Base-by-base conservation (phyloP, 257 asterid genomes). In the Scutellaria barbata region DNA sequence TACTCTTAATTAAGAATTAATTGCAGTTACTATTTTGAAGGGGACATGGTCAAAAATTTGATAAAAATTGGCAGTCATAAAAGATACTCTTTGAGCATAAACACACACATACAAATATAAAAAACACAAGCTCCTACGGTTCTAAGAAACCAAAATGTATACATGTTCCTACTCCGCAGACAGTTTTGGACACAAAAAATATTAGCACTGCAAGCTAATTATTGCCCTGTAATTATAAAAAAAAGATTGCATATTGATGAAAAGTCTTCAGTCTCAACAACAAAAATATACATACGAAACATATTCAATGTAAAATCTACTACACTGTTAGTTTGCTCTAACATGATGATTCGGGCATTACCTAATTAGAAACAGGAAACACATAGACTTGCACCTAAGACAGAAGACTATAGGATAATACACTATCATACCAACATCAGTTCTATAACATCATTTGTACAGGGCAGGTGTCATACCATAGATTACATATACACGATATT, bases 401-500 rank as follows among this genome's bases (percentile, higher is more conserved):
- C 30, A 65, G 22, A 33, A 14, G 46, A 35, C 8, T 16, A n/a
- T 5, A 18, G 11, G 22, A 35, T 8, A 37, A 9, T 3, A 13
- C 63, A 53, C 10, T 20, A 53, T 7, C 16, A 52, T 13, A 40
- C 10, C 22, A 17, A 3, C 18, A 40, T 22, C 42, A 66, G 11
- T 1, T 8, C 4, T 5, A 10, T 9, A 66, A 33, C 1, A 33
- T 30, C 45, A 25, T 41, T 41, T 47, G 59, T 46, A 65, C 2
- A 13, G n/a, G 73, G 52, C 22, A 53, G 73, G 51, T 68, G 52
- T 53, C 12, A 40, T 68, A n/a, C 39, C 22, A 53, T 51, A 51
- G 10, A 17, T 9, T 14, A 67, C 56, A 41, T 13, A 54, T 12
- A 13, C 20, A 20, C 30, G 39, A 43, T 57, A 43, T 59, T 14